Conservation (phyloP, 2,329 filamentous ascomycete genomes). For the Coniochaeta hoffmannii region DNA sequence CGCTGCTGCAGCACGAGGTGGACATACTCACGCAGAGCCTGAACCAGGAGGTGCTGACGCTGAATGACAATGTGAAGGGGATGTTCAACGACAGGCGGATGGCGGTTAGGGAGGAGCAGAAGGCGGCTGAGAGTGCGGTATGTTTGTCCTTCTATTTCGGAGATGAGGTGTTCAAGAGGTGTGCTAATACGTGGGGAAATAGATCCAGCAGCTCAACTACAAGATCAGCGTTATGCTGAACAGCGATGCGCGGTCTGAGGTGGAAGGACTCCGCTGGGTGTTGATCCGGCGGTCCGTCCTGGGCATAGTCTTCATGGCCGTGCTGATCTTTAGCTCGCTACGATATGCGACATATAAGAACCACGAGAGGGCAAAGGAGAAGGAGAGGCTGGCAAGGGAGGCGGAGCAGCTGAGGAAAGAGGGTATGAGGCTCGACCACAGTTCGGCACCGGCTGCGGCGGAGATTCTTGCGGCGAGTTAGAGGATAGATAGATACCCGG, state of each 20-base stretch:
- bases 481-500: background rate
- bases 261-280: conserved; percentile 88
- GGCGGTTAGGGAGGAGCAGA: conserved; percentile 81
- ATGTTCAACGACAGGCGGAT: conserved; percentile 97
- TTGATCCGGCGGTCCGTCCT: conserved; percentile 56
- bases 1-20: conserved; percentile 86
- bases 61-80: conserved; percentile 89
- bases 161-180: background rate
- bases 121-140: conserved; percentile 72
- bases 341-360: conserved; percentile 51
- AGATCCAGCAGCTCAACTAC: conserved; percentile 93
- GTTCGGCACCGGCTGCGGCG: conserved; percentile 42
- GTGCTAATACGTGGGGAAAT: conserved; percentile 4
- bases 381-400: conserved; percentile 24
- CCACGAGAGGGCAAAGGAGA: conserved; percentile 41
- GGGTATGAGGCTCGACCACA: conserved; percentile 37
- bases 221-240: conserved; percentile 88
- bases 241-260: conserved; percentile 84
- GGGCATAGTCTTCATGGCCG: conserved; percentile 59
- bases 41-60: conserved; percentile 69
- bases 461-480: conserved; percentile 52
- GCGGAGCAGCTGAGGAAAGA: conserved; percentile 34
- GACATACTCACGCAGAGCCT: conserved; percentile 83
- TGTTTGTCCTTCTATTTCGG: conserved; percentile 17
- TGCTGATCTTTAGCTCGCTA: conserved; percentile 51